phyloP scores from a whole-genome alignment of 1,284 basidiomycete genomes.

The Athelia sp. region DNA sequence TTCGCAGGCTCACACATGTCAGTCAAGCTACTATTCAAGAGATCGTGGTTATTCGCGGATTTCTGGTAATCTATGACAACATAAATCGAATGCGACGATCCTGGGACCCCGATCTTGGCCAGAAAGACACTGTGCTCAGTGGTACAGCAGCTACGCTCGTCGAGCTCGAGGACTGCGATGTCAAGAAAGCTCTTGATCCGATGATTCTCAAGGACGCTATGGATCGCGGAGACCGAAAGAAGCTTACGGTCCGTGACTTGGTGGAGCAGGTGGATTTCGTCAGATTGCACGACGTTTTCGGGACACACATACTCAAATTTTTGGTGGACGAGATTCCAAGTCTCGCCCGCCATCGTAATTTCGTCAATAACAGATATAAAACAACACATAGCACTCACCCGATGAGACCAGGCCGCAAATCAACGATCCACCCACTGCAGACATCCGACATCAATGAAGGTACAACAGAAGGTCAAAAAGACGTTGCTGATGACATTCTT shows the following conservation, averaged over 20 bases:
- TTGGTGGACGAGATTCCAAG: not conserved
- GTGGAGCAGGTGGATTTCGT: not conserved
- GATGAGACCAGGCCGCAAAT: too few species aligned
- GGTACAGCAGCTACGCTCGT: slow-evolving; percentile 17
- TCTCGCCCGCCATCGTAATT: slow-evolving; percentile 3
- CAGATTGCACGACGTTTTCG: not conserved
- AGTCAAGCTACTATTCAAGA: too few species aligned
- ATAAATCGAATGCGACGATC: slow-evolving; percentile 17
- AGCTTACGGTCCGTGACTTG: not conserved
- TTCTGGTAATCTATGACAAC: slow-evolving; percentile 19
- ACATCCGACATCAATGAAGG: too few species aligned
- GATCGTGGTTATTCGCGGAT: too few species aligned
- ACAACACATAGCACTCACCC: too few species aligned
- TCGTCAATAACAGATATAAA: slow-evolving; percentile 23
- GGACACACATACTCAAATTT: not conserved
- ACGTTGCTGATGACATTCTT: too few species aligned
- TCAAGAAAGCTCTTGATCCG: slow-evolving; percentile 4
- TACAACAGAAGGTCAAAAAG: too few species aligned
- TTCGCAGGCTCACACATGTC: slow-evolving; percentile 10
- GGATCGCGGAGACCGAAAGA: slow-evolving; percentile 1
- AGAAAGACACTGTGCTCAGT: slow-evolving; percentile 13
- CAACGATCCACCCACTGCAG: too few species aligned
- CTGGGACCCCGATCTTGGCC: slow-evolving; percentile 11
- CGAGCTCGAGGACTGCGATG: slow-evolving; percentile 10
- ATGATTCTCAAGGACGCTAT: not conserved